Evolutionary conservation across 345 rosid genomes (phyloP).

Genomic region (Arabidopsis thaliana): DNA sequence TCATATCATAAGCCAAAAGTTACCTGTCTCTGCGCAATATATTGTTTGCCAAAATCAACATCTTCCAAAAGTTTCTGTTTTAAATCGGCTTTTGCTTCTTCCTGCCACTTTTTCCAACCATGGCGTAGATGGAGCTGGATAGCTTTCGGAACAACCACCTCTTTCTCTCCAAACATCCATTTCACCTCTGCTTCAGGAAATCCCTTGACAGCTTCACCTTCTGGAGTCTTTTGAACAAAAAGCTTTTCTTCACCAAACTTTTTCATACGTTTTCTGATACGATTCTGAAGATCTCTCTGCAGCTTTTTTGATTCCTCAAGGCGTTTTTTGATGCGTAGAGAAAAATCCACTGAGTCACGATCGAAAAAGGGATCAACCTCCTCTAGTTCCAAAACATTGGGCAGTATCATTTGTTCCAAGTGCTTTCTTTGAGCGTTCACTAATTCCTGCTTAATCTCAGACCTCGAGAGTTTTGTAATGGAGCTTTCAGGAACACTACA

Average conservation of each 20-base stretch:
- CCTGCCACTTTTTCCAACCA: conserved; percentile 97
- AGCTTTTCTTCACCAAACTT: conserved; percentile 75
- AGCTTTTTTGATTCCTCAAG: conserved; percentile 76
- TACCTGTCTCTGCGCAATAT: conserved; percentile 80
- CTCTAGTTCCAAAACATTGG: conserved; percentile 69
- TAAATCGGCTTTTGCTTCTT: conserved; percentile 81
- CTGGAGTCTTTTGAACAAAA: conserved; percentile 69
- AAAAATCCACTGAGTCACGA: conserved; percentile 65
- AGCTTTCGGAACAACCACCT: conserved; percentile 89
- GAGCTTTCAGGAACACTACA: conserved; percentile 58
- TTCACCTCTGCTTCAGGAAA: conserved; percentile 86
- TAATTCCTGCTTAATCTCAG: conserved; percentile 75
- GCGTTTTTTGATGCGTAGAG: conserved; percentile 63
- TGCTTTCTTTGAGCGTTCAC: conserved; percentile 73
- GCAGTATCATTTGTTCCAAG: conserved; percentile 77
- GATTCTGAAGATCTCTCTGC: conserved; percentile 70
- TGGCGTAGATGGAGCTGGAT: conserved; percentile 70
- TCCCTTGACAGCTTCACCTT: conserved; percentile 80
- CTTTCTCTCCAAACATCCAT: conserved; percentile 94
- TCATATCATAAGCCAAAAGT: conserved; percentile 33
- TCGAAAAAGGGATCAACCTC: conserved; percentile 64
- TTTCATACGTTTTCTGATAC: conserved; percentile 71
- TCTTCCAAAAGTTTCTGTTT: conserved; percentile 73
- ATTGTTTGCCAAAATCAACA: conserved; percentile 80
- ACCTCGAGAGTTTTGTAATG: conserved; percentile 62